Evolutionary conservation across 208 protist genomes (phyloP), one percentile per base, ranked within the genome.

Genomic region (Wallacemonas rigidus): DNA sequence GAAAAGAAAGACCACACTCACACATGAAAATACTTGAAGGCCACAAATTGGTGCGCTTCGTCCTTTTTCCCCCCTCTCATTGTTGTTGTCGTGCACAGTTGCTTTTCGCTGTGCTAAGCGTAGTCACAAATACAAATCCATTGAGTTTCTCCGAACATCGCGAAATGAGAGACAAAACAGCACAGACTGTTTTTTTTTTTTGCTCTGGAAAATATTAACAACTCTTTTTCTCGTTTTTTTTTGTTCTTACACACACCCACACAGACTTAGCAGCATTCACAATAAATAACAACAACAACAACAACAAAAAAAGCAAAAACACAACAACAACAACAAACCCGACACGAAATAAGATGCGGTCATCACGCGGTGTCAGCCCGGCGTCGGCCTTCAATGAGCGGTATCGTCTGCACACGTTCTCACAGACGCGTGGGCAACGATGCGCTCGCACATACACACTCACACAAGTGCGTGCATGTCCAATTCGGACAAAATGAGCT

Each of bases 301-400:
- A 71, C 12, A 53, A 8, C n/a, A 65, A 53, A 45, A 73, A 53
- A 55, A 63, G 54, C 36, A 26, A 65, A 39, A 8, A 3, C 7
- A 56, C 55, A n/a, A 64, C 48, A 64, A 54, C 48, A 43, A 51
- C 4, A 39, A 1, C 45, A 50, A 50, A 6, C 45, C 26, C 26
- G 26, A 26, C 26, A 26, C 26, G 26, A 26, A 26, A 26, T 26
- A 26, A 26, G 26, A 26, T 26, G 26, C 26, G 26, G 26, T 26
- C 26, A 26, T 26, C 26, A 26, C 26, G 26, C 26, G 26, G 26
- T 26, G 26, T 26, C 26, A 26, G 26, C 26, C 26, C 26, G 26
- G 26, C 26, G 26, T 26, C 26, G 0, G 26, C 26, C 26, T 26
- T 26, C 26, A 26, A 26, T 26, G 26, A 26, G 26, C 26, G 26